Evolutionary conservation across 2,329 filamentous ascomycete species (phyloP), one percentile per base, ranked within the genome.

Genomic region (Aspergillus novofumigatus): DNA sequence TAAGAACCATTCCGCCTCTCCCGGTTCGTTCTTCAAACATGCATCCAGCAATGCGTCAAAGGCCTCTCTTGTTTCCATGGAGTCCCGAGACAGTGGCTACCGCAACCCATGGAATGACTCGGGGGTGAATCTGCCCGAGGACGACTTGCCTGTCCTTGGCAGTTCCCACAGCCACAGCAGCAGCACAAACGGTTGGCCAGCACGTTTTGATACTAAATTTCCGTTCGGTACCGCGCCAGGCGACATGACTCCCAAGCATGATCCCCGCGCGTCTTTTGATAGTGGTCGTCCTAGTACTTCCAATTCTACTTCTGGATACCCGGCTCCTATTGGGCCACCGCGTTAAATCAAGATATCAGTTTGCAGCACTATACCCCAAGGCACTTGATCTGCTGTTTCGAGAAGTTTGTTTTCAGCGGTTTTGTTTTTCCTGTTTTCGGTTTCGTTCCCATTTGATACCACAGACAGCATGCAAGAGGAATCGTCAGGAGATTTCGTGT

Each of bases 81-180:
- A 97, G 77, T 97, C 92, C 51, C 92, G 92, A 38, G 90, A 93
- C 72, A 96, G 92, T 79, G 91, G 91, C 65, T 95, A 96, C 75
- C 90, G 92, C 75, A 96, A 97, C 77, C 92, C 92, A 60, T 97
- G 93, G 93, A 97, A 97, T 74, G 93, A 97, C 74, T 96, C 91
- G 70, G 93, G 92, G 68, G 92, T 97, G 71, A 97, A 97, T 73
- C 86, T 97, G 65, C 83, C 90, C 61, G 93, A 97, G 68, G 91
- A 96, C 63, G 92, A 97, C 66, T 68, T 77, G 56, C 80, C 83
- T 63, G 73, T 73, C 63, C 73, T 78, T 57, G 78, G 77, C 57
- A 80, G 76, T 68, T 78, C 72, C 63, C 84, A 85, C 72, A 84
- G 85, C 63, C 84, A 85, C 66, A 89, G 86, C 72, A 86, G 84